Percentiles rank a stretch among this genome's conserved stretches.
These are phyloP conservation scores for Kingdonia uniflora DNA, from an alignment of 164 flowering plant species.

Conservation along the genomic window DNA sequence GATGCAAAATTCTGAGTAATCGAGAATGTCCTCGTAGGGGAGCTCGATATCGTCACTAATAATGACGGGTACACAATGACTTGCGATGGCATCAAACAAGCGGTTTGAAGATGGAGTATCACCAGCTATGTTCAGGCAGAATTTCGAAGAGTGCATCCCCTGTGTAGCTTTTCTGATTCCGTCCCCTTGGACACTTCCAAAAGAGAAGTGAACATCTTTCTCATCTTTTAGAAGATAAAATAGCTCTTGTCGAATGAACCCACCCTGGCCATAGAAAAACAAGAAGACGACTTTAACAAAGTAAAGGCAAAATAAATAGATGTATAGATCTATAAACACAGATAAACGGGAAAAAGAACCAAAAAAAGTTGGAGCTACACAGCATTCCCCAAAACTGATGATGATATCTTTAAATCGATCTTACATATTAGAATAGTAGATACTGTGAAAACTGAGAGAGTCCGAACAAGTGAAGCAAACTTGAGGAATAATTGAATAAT, in stretches of 20 bases:
- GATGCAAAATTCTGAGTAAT: constrained; percentile 72
- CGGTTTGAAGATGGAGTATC: constrained; percentile 94
- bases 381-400: background rate
- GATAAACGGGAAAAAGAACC: background rate
- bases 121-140: constrained; percentile 88
- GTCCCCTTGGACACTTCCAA: constrained; percentile 51
- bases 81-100: constrained; percentile 77
- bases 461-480: too few species aligned
- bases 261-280: constrained; percentile 41
- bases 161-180: constrained; percentile 43
- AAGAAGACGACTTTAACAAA: background rate
- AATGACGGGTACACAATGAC: constrained; percentile 87
- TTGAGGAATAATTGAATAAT: too few species aligned
- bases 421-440: background rate
- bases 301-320: background rate
- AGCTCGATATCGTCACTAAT: constrained; percentile 86
- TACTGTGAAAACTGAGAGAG: background rate
- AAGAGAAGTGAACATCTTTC: constrained; percentile 69
- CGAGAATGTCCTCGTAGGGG: constrained; percentile 78
- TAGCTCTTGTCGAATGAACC: constrained; percentile 61
- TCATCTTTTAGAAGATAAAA: constrained; percentile 66
- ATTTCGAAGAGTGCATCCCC: constrained; percentile 82
- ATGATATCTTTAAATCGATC: background rate
- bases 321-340: background rate
- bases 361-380: background rate